Base-by-base conservation (phyloP, 202 grass and related monocot genomes). In the Carex sylvatica region DNA sequence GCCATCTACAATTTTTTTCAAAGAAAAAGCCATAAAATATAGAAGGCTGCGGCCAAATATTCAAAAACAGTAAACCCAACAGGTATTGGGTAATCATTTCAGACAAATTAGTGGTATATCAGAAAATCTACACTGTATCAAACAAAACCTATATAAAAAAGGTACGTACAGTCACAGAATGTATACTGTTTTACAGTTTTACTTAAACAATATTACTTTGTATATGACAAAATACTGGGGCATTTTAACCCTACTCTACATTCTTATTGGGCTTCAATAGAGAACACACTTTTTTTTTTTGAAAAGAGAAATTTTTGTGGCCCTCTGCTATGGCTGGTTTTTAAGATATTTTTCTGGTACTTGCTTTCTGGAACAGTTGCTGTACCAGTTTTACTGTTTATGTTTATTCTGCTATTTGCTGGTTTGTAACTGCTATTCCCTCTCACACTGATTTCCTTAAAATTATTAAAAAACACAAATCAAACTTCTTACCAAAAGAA, bases 1-100 rank as follows among this genome's bases (percentile, higher is more conserved):
- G 81, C 80, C 86, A 98, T 85, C 96, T 98, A 87, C 88, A 97
- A 36, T 20, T 79, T 54, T 71, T 76, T 82, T 55, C 7, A 66
- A 82, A 53, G 80, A 53, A 58, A 19, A 40, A 12, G 5, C 26
- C 14, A 69, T 54, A 51, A 67, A 18, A 56, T 56, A 47, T 69
- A 35, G 4, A 70, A 53, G 8, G 51, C 5, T 53, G 11, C 4
- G 0, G 15, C 51, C 53, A 70, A 70, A 71, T 70, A 13, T 47
- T 0, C 3, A 30, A 70, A 70, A 44, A 70, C 6, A 68, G 33
- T 68, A 40, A 38, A 16, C 12, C 71, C 23, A 54, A 16, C 47
- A 75, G 14, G 30, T 33, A 4, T 56, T 23, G 5, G 24, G 26
- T n/a, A 58, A 76, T n/a, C 72, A 75, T 55, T 75, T 75, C 19